A percentile compares a stretch with the other conserved stretches of the same genome.
Evolutionary conservation across 2,329 filamentous ascomycete species (phyloP).

Genomic region (Colletotrichum kahawae): DNA sequence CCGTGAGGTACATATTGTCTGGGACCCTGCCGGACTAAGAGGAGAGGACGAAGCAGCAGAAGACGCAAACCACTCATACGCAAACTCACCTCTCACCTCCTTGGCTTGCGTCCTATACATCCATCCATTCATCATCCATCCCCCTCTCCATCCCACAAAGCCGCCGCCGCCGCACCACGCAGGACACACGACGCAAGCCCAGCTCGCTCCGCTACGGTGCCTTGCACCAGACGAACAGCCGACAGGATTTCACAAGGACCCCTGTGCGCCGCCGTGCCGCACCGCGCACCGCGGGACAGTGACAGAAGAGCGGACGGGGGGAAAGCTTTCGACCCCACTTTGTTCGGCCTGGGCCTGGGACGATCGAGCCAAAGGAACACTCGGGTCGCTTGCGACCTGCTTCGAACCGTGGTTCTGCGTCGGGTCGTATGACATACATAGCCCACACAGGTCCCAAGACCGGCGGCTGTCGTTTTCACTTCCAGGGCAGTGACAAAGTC

Average conservation of each 20-base stretch:
- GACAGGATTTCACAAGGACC: not conserved
- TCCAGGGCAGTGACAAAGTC: not conserved
- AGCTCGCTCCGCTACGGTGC: not conserved
- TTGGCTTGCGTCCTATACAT: not conserved
- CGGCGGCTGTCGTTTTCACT: not conserved
- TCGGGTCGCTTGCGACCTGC: not conserved
- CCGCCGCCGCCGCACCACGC: not conserved
- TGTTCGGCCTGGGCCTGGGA: not conserved
- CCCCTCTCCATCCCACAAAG: not conserved
- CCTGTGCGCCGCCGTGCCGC: not conserved
- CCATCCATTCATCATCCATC: not conserved
- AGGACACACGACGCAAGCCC: not conserved
- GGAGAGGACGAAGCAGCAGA: not conserved
- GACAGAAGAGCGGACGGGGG: not conserved
- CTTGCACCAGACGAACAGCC: not conserved
- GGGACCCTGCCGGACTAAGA: constrained; percentile 3
- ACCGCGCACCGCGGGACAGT: not conserved
- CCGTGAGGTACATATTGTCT: constrained; percentile 23
- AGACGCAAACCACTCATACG: constrained; percentile 3
- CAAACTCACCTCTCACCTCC: not conserved
- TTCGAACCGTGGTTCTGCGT: not conserved
- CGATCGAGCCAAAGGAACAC: not conserved
- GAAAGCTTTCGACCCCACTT: not conserved
- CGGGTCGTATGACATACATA: constrained; percentile 17
- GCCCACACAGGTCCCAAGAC: constrained; percentile 1